These are phyloP conservation scores for Ustilago cynodontis DNA, from an alignment of 1,284 basidiomycete genomes.

Conservation along the genomic window DNA sequence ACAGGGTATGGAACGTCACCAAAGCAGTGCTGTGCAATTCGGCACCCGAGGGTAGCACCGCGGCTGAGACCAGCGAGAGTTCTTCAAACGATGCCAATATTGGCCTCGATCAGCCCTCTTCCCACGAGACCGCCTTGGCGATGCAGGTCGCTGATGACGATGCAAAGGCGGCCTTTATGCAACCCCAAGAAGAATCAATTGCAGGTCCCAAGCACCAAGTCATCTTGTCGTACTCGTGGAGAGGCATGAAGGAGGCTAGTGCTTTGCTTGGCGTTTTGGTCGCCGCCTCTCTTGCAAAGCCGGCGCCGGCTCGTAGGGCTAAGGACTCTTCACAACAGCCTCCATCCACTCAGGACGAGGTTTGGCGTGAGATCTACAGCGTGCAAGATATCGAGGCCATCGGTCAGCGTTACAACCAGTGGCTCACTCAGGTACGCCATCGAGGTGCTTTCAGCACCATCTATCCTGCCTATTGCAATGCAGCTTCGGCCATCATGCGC, in stretches of 20 bases:
- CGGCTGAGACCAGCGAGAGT: conserved; percentile 13
- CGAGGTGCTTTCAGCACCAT: conserved; percentile 70
- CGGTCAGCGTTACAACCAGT: conserved; percentile 66
- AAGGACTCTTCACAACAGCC: conserved; percentile 1
- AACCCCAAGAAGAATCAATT: conserved; percentile 44
- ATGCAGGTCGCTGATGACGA: conserved; percentile 54
- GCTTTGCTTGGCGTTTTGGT: conserved; percentile 66
- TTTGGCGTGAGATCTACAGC: conserved; percentile 39
- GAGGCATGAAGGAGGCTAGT: conserved; percentile 70
- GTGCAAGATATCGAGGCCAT: conserved; percentile 50
- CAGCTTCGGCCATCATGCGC: conserved; percentile 58
- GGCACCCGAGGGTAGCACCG: conserved; percentile 62
- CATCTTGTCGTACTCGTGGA: conserved; percentile 70
- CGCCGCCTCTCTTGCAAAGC: conserved; percentile 46
- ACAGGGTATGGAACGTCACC: conserved; percentile 67
- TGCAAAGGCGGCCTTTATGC: conserved; percentile 37
- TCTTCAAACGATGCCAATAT: conserved; percentile 28
- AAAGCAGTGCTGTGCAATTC: conserved; percentile 66
- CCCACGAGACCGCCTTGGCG: conserved; percentile 57
- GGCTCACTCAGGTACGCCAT: conserved; percentile 69
- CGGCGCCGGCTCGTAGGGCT: conserved; percentile 10
- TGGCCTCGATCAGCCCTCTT: conserved; percentile 48
- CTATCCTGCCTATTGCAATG: conserved; percentile 66
- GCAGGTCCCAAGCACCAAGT: conserved; percentile 67
- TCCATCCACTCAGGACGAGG: conserved; percentile 20